These are phyloP conservation scores for Picea glauca DNA, from an alignment of 75 land plant genomes.

Conservation along the genomic window DNA sequence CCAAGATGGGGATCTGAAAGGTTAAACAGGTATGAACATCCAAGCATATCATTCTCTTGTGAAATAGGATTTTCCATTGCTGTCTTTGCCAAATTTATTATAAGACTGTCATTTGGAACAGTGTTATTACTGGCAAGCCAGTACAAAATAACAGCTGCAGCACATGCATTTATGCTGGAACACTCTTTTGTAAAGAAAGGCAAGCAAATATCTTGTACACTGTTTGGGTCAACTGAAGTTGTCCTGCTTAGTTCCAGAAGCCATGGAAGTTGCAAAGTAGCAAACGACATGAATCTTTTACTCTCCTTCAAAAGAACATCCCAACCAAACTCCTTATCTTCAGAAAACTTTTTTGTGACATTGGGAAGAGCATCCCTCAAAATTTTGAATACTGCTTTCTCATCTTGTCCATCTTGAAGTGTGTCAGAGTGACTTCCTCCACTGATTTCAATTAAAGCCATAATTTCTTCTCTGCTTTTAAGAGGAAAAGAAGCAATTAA, in stretches of 20 bases:
- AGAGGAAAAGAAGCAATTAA: constrained; percentile 27
- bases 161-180: constrained; percentile 25
- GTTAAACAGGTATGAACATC: constrained; percentile 72
- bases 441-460: constrained; percentile 4
- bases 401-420: constrained; percentile 7
- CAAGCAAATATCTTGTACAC: constrained; percentile 2
- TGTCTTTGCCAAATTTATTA: constrained; percentile 67
- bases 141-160: constrained; percentile 44
- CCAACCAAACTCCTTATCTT: constrained; percentile 31
- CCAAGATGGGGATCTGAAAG: constrained; percentile 66
- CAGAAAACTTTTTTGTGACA: constrained; percentile 34
- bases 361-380: constrained; percentile 25
- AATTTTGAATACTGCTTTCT: constrained; percentile 10
- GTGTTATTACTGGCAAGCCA: constrained; percentile 64
- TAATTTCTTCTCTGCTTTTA: constrained; percentile 16
- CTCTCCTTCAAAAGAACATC: constrained; percentile 45
- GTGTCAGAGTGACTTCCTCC: background rate
- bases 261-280: constrained; percentile 70
- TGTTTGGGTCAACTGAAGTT: constrained; percentile 20
- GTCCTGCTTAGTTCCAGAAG: constrained; percentile 58
- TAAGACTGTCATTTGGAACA: constrained; percentile 63
- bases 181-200: constrained; percentile 20
- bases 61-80: constrained; percentile 43
- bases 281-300: constrained; percentile 51
- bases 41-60: constrained; percentile 49